Evolutionary conservation across 2,329 filamentous ascomycete species (phyloP).

Genomic region (Colletotrichum karsti): DNA sequence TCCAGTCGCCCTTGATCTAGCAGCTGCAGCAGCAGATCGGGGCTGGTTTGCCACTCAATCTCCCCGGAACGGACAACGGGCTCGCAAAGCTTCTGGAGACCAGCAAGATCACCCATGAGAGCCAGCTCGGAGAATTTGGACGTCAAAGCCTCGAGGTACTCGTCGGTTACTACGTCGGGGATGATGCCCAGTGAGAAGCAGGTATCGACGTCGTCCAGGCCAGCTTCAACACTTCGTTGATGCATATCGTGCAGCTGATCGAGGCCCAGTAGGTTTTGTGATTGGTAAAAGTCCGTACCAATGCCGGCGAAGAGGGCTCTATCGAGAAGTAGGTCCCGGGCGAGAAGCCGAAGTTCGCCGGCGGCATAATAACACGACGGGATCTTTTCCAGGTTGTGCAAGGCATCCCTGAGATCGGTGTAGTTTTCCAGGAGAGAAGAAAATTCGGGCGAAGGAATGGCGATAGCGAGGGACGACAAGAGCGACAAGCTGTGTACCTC

Average conservation of each 20-base stretch:
- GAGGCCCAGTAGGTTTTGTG: conserved; percentile 23
- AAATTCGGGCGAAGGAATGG: conserved; percentile 37
- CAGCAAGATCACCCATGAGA: conserved; percentile 33
- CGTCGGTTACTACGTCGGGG: conserved; percentile 27
- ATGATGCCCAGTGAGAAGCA: conserved; percentile 36
- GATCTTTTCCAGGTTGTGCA: conserved; percentile 16
- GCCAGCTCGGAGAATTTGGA: conserved; percentile 33
- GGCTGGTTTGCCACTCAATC: conserved; percentile 34
- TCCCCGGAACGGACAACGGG: conserved; percentile 37
- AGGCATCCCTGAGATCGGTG: conserved; percentile 32
- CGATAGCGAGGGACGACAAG: conserved; percentile 49
- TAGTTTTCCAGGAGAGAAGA: conserved; percentile 35
- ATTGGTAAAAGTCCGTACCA: conserved; percentile 32
- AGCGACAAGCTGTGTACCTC: conserved; percentile 45
- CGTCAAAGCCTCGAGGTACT: conserved; percentile 32
- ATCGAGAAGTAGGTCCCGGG: conserved; percentile 36
- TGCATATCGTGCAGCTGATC: conserved; percentile 39
- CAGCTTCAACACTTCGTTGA: conserved; percentile 34
- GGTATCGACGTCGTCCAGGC: conserved; percentile 37
- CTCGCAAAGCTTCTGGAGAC: conserved; percentile 36
- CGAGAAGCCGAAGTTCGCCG: conserved; percentile 36
- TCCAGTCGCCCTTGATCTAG: conserved; percentile 34
- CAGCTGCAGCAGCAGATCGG: conserved; percentile 34
- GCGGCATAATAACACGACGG: conserved; percentile 28
- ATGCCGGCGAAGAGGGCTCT: conserved; percentile 37